Evolutionary conservation across 2,329 filamentous ascomycete genomes (phyloP).

Genomic region (Calycina marina): DNA sequence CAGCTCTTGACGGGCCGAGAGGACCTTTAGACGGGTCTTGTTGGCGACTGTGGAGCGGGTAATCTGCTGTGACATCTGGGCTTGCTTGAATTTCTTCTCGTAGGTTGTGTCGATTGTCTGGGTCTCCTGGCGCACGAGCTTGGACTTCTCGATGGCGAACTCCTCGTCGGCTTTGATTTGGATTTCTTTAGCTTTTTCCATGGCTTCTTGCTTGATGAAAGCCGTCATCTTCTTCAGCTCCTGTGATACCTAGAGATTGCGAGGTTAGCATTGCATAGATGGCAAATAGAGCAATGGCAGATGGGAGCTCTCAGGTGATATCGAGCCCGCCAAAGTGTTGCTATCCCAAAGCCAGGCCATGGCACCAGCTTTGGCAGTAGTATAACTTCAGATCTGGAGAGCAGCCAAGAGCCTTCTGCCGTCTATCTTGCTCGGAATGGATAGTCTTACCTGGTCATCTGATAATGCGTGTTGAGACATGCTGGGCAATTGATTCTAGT

Average conservation of each 20-base stretch:
- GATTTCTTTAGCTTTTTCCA: slow-evolving; percentile 95
- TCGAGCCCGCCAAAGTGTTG: no score
- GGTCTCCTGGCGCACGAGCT: slow-evolving; percentile 92
- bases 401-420: no score
- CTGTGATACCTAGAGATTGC: slow-evolving; percentile 60
- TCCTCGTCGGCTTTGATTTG: slow-evolving; percentile 97
- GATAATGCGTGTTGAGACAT: slow-evolving; percentile 96
- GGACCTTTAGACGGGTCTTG: slow-evolving; percentile 82
- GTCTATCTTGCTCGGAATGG: no score
- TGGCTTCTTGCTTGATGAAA: slow-evolving; percentile 97
- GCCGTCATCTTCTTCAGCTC: slow-evolving; percentile 99
- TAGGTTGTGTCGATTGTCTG: slow-evolving; percentile 82
- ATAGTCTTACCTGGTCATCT: slow-evolving; percentile 76
- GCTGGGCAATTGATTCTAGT: slow-evolving; percentile 29
- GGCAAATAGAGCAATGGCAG: slow-evolving; percentile 3
- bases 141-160: slow-evolving; percentile 97
- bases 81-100: slow-evolving; percentile 99
- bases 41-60: slow-evolving; percentile 92
- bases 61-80: slow-evolving; percentile 97
- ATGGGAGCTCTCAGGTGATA: no score
- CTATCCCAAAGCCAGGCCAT: no score
- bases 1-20: slow-evolving; percentile 76
- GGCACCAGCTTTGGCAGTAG: no score
- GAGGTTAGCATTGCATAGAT: not conserved
- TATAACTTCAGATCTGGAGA: no score